phyloP scores from a whole-genome alignment of 768 basidiomycete genomes.

The Lentinula lateritia region DNA sequence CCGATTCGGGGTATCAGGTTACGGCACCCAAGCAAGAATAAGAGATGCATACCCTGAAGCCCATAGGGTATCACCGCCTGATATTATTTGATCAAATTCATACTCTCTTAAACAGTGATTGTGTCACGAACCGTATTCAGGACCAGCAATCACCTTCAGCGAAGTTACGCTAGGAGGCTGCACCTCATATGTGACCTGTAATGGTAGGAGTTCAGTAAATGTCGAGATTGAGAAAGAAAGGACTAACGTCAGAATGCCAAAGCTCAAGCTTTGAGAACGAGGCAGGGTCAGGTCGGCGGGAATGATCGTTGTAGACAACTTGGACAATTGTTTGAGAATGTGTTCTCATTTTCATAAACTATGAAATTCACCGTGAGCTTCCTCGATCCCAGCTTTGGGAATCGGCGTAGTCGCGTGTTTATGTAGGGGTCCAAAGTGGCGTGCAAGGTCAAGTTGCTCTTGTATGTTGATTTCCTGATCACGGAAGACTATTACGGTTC shows the following conservation, averaged over 20 bases:
- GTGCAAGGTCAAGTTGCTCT: slow-evolving; percentile 66
- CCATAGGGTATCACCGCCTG: slow-evolving; percentile 70
- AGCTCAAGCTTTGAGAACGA: slow-evolving; percentile 72
- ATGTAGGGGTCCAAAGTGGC: slow-evolving; percentile 71
- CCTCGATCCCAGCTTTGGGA: slow-evolving; percentile 68
- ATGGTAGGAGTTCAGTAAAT: not conserved
- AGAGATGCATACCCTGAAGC: slow-evolving; percentile 55
- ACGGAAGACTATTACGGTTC: slow-evolving; percentile 50
- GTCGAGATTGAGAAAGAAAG: not conserved
- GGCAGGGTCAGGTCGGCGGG: slow-evolving; percentile 53
- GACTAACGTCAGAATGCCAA: slow-evolving; percentile 72
- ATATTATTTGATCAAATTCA: not conserved
- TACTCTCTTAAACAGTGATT: not conserved
- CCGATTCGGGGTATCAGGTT: not conserved
- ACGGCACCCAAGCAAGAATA: not conserved
- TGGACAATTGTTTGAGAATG: slow-evolving; percentile 7
- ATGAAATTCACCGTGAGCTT: slow-evolving; percentile 56
- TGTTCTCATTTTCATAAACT: not conserved
- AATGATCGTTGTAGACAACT: slow-evolving; percentile 71
- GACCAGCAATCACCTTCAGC: slow-evolving; percentile 65
- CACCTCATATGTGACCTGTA: slow-evolving; percentile 64
- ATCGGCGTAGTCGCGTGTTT: slow-evolving; percentile 81
- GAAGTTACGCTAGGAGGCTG: slow-evolving; percentile 81
- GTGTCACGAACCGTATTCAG: slow-evolving; percentile 44
- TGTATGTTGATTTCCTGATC: slow-evolving; percentile 67